Base-by-base conservation (phyloP, 371 early-diverging fungal genomes). In the Lichtheimia ramosa region DNA sequence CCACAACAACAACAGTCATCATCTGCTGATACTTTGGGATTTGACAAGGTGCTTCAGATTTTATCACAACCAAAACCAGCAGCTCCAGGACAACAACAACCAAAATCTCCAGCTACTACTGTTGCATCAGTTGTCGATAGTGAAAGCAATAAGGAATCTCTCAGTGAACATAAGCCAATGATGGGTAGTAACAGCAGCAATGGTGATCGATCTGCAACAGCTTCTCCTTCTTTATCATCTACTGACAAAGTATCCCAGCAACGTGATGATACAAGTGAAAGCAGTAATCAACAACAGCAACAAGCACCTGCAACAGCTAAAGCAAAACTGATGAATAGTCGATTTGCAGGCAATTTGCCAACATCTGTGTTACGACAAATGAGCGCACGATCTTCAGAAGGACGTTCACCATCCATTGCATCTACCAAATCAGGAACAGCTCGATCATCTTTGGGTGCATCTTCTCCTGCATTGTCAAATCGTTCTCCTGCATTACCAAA, bases 281-380 rank as follows among this genome's bases (percentile, higher is more conserved):
- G 46, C 46, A 46, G 10, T 16, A n/a, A 10, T 46, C 46, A 46
- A 18, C 43, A 48, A 34, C 58, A 28, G 13, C 14, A 43, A 40
- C 48, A 59, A 28, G 39, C 64, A 3, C 62, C 55, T 34, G 34
- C 34, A 34, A 10, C 34, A 34, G 34, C 34, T 12, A 64, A 59
- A 20, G 46, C 57, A n/a, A 67, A 76, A 41, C 67, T 70, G 21
- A 68, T 75, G 4, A 75, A 71, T 54, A 74, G 67, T 46, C 65
- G 74, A 24, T 81, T 87, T 70, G 84, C 81, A 40, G 83, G 82
- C 13, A 85, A 84, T 46, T 65, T 87, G n/a, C 87, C 87, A 10
- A 87, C 87, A 5, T 84, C 85, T 24, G 87, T 87, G 13, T 72
- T 84, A 43, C 84, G 87, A 43, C 87, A 87, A 59, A 67, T 87